phyloP scores from a whole-genome alignment of 2,329 filamentous ascomycete genomes.

The Hymenoscyphus infarciens region DNA sequence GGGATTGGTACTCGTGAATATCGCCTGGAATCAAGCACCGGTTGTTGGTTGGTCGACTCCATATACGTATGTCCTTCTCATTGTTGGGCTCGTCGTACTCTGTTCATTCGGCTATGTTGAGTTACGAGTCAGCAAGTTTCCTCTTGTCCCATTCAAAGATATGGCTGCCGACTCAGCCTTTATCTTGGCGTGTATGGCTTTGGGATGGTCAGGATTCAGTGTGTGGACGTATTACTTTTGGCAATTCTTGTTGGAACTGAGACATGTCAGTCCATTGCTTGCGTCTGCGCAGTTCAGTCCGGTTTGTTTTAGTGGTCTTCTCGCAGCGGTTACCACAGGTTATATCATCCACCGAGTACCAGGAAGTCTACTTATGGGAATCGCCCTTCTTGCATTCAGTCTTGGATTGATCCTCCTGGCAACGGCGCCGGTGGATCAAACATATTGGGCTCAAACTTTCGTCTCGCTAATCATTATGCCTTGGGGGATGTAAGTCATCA shows the following conservation, averaged over 20 bases:
- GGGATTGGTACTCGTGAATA: conserved; percentile 52
- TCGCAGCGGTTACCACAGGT: conserved; percentile 36
- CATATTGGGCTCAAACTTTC: conserved; percentile 63
- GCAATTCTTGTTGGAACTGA: conserved; percentile 28
- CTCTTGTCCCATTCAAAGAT: conserved; percentile 55
- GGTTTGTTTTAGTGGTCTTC: conserved; percentile 30
- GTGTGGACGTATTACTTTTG: conserved; percentile 32
- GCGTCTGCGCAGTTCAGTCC: conserved; percentile 32
- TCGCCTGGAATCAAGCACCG: conserved; percentile 46
- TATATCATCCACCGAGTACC: conserved; percentile 35
- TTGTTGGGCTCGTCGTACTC: conserved; percentile 54
- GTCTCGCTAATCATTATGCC: conserved; percentile 54
- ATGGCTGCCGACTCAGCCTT: conserved; percentile 49
- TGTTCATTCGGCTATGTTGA: conserved; percentile 53
- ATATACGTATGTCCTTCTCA: conserved; percentile 43
- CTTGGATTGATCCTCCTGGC: conserved; percentile 40
- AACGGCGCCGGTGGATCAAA: conserved; percentile 50
- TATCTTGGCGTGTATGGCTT: conserved; percentile 34
- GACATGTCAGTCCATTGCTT: conserved; percentile 33
- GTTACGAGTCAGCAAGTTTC: conserved; percentile 41
- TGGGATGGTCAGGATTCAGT: conserved; percentile 31
- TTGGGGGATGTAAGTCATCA: conserved; percentile 48
- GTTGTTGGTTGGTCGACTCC: conserved; percentile 20
- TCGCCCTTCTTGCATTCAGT: conserved; percentile 38
- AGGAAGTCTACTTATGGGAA: conserved; percentile 37